Evolutionary conservation across 2,329 filamentous ascomycete genomes (phyloP).

Genomic region (Herpotrichia juniperi): DNA sequence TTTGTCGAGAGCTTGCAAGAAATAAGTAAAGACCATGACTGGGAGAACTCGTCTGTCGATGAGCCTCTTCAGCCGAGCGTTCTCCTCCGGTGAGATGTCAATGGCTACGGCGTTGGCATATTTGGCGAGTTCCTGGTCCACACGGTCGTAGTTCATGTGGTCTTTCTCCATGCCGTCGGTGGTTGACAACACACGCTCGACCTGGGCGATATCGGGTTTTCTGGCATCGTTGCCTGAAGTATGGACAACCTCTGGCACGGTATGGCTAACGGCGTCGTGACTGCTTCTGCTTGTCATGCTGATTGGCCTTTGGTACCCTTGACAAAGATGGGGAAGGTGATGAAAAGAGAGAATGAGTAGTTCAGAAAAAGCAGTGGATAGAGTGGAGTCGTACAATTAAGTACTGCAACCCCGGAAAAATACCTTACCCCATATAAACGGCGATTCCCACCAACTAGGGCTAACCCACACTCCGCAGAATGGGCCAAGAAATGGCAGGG

Average conservation of each 20-base stretch:
- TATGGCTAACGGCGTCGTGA: constrained; percentile 21
- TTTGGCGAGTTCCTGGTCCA: constrained; percentile 74
- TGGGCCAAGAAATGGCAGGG: not conserved
- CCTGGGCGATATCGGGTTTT: constrained; percentile 46
- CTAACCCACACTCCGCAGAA: not conserved
- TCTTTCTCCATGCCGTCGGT: constrained; percentile 56
- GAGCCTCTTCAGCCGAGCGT: constrained; percentile 64
- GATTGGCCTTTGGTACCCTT: not conserved
- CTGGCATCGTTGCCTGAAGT: constrained; percentile 24
- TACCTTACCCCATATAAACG: constrained; percentile 1
- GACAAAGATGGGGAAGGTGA: not conserved
- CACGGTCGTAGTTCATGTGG: constrained; percentile 62
- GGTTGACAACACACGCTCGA: constrained; percentile 57
- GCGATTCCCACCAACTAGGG: not conserved
- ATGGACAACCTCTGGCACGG: constrained; percentile 22
- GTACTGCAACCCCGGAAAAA: constrained; percentile 1
- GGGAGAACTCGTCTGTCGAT: constrained; percentile 72
- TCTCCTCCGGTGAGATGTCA: constrained; percentile 65
- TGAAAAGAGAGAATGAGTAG: not conserved
- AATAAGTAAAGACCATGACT: constrained; percentile 77
- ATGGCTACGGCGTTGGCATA: constrained; percentile 66
- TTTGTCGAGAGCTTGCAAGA: constrained; percentile 71
- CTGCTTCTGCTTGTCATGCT: constrained; percentile 16
- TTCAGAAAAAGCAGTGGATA: not conserved
- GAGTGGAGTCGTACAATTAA: not conserved